These are phyloP conservation scores for Spathaspora passalidarum DNA, from an alignment of 805 yeast genomes.

Conservation along the genomic window DNA sequence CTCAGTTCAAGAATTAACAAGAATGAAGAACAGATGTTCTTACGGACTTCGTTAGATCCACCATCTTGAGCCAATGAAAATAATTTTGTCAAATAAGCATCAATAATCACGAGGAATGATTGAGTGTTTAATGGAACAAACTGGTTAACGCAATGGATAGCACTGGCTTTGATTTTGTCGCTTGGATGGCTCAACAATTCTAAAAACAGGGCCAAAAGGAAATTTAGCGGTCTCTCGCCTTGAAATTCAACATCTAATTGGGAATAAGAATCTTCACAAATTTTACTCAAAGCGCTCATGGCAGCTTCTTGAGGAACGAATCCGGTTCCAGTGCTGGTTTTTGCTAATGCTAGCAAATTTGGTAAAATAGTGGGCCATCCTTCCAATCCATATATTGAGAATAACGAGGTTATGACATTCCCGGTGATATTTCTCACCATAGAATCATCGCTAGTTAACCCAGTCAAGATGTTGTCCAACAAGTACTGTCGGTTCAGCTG, in stretches of 20 bases:
- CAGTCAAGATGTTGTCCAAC: slow-evolving; percentile 47
- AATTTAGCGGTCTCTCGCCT: slow-evolving; percentile 65
- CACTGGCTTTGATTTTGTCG: slow-evolving; percentile 54
- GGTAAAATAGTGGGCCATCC: slow-evolving; percentile 77
- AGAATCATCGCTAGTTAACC: slow-evolving; percentile 52
- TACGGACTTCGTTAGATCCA: slow-evolving; percentile 51
- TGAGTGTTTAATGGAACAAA: slow-evolving; percentile 70
- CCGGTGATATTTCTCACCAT: slow-evolving; percentile 87
- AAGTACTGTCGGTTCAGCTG: slow-evolving; percentile 28
- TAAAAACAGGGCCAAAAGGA: slow-evolving; percentile 64
- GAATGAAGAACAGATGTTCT: slow-evolving; percentile 76
- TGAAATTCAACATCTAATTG: slow-evolving; percentile 62
- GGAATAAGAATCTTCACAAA: slow-evolving; percentile 82
- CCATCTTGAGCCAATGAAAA: slow-evolving; percentile 66
- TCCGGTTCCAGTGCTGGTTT: slow-evolving; percentile 3
- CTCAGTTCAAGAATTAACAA: slow-evolving; percentile 66
- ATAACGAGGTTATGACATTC: slow-evolving; percentile 80
- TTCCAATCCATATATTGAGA: slow-evolving; percentile 62
- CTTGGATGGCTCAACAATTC: slow-evolving; percentile 38
- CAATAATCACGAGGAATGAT: slow-evolving; percentile 60
- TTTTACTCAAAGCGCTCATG: slow-evolving; percentile 75
- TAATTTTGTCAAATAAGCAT: slow-evolving; percentile 59
- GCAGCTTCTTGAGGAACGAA: slow-evolving; percentile 62
- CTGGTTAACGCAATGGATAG: slow-evolving; percentile 73
- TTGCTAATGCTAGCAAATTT: slow-evolving; percentile 59